These are phyloP conservation scores for Spiraea crenata DNA, from an alignment of 331 rosid genomes.

Conservation along the genomic window DNA sequence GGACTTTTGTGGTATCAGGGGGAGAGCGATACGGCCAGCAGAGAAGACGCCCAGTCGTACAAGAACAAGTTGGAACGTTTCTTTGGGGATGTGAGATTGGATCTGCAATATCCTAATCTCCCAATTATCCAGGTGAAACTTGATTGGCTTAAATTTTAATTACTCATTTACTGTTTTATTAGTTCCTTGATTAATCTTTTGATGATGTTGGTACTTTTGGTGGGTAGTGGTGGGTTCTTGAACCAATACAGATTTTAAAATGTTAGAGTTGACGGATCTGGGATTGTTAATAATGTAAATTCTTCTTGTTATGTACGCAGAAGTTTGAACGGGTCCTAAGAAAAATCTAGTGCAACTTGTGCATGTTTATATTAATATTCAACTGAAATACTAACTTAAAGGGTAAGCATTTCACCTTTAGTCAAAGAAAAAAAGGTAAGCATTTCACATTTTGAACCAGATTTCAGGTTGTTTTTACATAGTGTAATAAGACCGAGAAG, in stretches of 20 bases:
- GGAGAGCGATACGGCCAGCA: slow-evolving; percentile 51
- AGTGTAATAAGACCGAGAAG: no score
- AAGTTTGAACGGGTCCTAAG: neutral
- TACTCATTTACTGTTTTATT: no score
- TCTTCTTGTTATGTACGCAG: neutral
- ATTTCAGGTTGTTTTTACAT: no score
- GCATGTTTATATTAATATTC: neutral
- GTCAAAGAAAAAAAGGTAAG: neutral
- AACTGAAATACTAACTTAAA: neutral
- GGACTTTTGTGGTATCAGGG: slow-evolving; percentile 87
- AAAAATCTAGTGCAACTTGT: neutral
- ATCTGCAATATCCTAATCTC: slow-evolving; percentile 65
- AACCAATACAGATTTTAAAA: neutral
- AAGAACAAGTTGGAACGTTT: slow-evolving; percentile 39
- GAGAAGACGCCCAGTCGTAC: slow-evolving; percentile 46
- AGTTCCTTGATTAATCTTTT: no score
- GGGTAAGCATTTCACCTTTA: neutral
- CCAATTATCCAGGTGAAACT: slow-evolving; percentile 62
- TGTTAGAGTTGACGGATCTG: neutral
- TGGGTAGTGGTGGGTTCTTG: no score
- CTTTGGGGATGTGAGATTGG: slow-evolving; percentile 52
- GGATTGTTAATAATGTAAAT: neutral
- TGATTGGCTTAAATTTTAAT: neutral
- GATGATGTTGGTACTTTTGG: no score
- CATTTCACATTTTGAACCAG: no score